These are phyloP conservation scores for Alnus rubra DNA, from an alignment of 306 rosid genomes.

Conservation along the genomic window DNA sequence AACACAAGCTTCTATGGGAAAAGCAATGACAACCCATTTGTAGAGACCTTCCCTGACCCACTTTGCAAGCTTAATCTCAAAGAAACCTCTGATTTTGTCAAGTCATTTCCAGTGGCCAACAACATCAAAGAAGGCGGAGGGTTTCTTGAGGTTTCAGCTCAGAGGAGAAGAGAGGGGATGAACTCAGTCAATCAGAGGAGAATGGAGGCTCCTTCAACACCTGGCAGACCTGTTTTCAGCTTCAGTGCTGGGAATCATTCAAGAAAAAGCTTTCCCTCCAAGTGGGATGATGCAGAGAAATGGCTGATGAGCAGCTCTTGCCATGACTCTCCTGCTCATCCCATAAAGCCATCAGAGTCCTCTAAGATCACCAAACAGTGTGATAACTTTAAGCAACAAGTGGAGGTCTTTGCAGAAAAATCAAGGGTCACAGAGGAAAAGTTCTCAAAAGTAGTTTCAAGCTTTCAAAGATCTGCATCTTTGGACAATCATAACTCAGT, in stretches of 20 bases:
- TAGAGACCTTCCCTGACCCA: constrained; percentile 69
- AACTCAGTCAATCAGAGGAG: constrained; percentile 51
- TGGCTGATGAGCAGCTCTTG: constrained; percentile 86
- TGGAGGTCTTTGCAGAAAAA: constrained; percentile 62
- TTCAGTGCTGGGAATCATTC: constrained; percentile 62
- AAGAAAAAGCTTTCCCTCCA: constrained; percentile 82
- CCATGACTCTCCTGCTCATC: constrained; percentile 86
- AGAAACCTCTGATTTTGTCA: constrained; percentile 96
- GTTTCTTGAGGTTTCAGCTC: constrained; percentile 46
- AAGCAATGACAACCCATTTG: constrained; percentile 65
- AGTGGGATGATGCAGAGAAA: constrained; percentile 99
- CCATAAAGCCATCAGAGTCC: constrained; percentile 45
- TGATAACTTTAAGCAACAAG: constrained; percentile 53
- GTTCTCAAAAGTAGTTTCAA: constrained; percentile 54
- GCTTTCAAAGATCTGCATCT: constrained; percentile 46
- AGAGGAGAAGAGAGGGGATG: constrained; percentile 49
- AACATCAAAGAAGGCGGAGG: constrained; percentile 35
- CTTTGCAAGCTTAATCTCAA: constrained; percentile 86
- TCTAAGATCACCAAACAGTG: constrained; percentile 46
- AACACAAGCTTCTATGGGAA: constrained; percentile 56
- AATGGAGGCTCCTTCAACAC: constrained; percentile 77
- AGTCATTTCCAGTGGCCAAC: constrained; percentile 70
- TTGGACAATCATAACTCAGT: constrained; percentile 54
- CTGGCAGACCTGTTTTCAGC: constrained; percentile 88
- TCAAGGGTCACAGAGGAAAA: constrained; percentile 62